A percentile compares a stretch with the other conserved stretches of the same genome.
phyloP scores from a whole-genome alignment of 495 filamentous ascomycete genomes.

The Pyronema domesticum region DNA sequence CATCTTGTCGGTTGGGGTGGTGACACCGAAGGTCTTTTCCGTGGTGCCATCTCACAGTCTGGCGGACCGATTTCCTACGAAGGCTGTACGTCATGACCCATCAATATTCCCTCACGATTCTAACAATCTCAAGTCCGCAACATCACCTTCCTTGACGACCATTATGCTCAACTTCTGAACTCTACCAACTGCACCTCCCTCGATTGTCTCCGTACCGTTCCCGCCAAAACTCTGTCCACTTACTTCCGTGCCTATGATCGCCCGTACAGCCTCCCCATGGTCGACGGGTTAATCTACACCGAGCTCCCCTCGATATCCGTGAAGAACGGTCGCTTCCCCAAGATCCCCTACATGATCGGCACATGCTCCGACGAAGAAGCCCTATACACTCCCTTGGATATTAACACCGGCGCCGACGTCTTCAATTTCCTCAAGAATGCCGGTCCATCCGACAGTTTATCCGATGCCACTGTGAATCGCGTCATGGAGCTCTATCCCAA shows the following conservation, averaged over 20 bases:
- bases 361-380: constrained; percentile 44
- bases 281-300: constrained; percentile 32
- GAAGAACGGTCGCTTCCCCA: constrained; percentile 30
- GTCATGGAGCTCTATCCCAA: constrained; percentile 23
- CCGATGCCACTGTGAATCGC: constrained; percentile 13
- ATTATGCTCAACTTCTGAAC: constrained; percentile 41
- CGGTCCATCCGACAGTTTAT: constrained; percentile 15
- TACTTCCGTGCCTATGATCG: background rate
- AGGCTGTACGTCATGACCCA: background rate
- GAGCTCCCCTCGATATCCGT: constrained; percentile 25
- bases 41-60: background rate
- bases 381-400: constrained; percentile 29
- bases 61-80: background rate
- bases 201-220: background rate
- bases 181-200: constrained; percentile 32
- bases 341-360: constrained; percentile 37
- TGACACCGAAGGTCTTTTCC: background rate
- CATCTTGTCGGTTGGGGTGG: background rate
- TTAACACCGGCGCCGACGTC: constrained; percentile 33
- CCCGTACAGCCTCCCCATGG: constrained; percentile 18
- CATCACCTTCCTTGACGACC: background rate
- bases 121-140: background rate
- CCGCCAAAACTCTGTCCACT: background rate
- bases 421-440: constrained; percentile 20
- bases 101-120: background rate